Base-by-base conservation (phyloP, 2,329 filamentous ascomycete genomes). In the Ophiosphaerella korrae region DNA sequence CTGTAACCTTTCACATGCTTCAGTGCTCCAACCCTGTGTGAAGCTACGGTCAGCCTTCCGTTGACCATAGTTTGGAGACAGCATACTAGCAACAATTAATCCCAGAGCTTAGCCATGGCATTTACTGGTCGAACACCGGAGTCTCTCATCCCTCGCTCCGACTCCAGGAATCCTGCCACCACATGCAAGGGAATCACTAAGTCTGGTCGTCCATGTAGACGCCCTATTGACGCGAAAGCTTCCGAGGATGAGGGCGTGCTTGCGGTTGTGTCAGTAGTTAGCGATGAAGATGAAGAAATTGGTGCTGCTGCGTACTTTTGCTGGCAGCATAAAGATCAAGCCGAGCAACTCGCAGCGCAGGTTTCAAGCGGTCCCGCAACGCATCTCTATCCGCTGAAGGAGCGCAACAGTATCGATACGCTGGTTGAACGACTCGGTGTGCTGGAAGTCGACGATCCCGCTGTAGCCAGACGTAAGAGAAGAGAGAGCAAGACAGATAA, bases 241-340 rank as follows among this genome's bases (percentile, higher is more conserved):
- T 55, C 75, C 41, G 60, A 70, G 8, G 61, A 69, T n/a, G 60
- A 68, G 42, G 60, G 75, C 9, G 75, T 78, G 3, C 64, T 78
- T 5, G 76, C 63, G 11, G 68, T 79, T 2, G 64, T 73, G 2
- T 72, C 75, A 8, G 74, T 77, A 5, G 53, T 60, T 13, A 58
- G 58, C 32, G 66, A 70, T 35, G 62, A 63, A 42, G 61, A 62
- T 53, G 75, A 78, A 49, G 80, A 84, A 41, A 82, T 85, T 53
- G 79, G 76, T 31, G 84, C 86, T 50, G 74, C 75, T 4, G 79
- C 75, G n/a, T 82, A 87, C 42, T 97, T 92, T 76, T 97, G 93
- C 79, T 96, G 90, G 88, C 92, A 97, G 72, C 94, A 99, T 77
- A 92, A 90, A 70, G 90, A 94, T 50, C 94, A 99, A 74, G 90